A percentile compares a stretch with the other conserved stretches of the same genome.
Evolutionary conservation across 331 rosid genomes (phyloP).

Genomic region (Quercus tomentella): DNA sequence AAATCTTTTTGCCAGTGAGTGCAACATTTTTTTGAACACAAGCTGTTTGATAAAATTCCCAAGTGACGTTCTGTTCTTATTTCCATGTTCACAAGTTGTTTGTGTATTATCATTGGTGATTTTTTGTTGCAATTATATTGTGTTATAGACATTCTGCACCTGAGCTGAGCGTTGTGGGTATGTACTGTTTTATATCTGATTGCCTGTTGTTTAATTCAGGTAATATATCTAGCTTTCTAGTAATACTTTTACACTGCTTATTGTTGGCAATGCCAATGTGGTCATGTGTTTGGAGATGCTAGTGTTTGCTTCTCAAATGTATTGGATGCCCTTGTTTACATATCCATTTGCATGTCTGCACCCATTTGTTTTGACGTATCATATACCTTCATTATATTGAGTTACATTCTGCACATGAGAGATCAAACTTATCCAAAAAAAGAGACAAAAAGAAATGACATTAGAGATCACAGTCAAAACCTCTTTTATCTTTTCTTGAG

Average conservation of each 20-base stretch:
- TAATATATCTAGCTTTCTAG: slow-evolving; percentile 18
- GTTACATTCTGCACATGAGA: not conserved
- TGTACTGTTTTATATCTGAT: slow-evolving; percentile 22
- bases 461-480: too few species aligned
- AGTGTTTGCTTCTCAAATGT: not conserved
- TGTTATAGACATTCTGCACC: too few species aligned
- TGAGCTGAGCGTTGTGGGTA: slow-evolving; percentile 98
- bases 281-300: not conserved
- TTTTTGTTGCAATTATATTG: too few species aligned
- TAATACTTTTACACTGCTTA: slow-evolving; percentile 1
- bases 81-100: too few species aligned
- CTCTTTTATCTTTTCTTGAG: too few species aligned
- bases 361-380: slow-evolving; percentile 1
- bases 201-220: slow-evolving; percentile 29
- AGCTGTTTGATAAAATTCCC: too few species aligned
- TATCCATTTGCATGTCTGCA: not conserved
- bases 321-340: not conserved
- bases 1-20: too few species aligned
- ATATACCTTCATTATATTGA: not conserved
- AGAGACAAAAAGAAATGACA: too few species aligned
- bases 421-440: not conserved
- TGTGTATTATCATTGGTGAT: too few species aligned
- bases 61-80: too few species aligned
- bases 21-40: too few species aligned
- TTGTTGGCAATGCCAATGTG: not conserved